Conservation (phyloP, 768 basidiomycete species). For the Lactifluus rugatus region DNA sequence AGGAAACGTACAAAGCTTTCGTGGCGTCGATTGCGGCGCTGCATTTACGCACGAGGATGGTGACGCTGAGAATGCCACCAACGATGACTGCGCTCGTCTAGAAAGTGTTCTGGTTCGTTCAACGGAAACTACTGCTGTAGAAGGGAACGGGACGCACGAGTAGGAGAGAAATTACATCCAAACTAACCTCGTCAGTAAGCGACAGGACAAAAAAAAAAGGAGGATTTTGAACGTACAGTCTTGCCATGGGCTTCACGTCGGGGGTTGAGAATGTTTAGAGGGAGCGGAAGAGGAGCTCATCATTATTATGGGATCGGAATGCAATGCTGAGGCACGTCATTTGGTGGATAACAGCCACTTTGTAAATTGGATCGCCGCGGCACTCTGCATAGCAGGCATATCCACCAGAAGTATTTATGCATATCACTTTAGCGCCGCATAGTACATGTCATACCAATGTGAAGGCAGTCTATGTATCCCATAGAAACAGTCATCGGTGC, state of each 20-base stretch:
- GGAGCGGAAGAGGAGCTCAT: not conserved
- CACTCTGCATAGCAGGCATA: no score
- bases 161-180: not conserved
- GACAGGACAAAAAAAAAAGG: not conserved
- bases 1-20: slow-evolving; percentile 1
- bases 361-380: no score
- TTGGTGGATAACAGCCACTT: no score
- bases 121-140: not conserved
- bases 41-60: not conserved
- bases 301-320: not conserved
- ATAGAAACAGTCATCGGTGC: no score
- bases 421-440: no score
- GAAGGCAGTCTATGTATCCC: no score
- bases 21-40: not conserved
- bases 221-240: slow-evolving; percentile 1
- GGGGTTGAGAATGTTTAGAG: no score
- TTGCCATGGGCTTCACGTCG: not conserved
- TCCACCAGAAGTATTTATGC: no score
- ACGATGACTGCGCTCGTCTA: not conserved
- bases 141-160: not conserved
- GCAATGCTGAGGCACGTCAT: no score
- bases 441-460: no score
- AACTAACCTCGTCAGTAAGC: not conserved
- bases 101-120: not conserved
- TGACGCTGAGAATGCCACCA: not conserved